Conservation (phyloP, 2,329 filamentous ascomycete species). For the Fusarium chuoi region DNA sequence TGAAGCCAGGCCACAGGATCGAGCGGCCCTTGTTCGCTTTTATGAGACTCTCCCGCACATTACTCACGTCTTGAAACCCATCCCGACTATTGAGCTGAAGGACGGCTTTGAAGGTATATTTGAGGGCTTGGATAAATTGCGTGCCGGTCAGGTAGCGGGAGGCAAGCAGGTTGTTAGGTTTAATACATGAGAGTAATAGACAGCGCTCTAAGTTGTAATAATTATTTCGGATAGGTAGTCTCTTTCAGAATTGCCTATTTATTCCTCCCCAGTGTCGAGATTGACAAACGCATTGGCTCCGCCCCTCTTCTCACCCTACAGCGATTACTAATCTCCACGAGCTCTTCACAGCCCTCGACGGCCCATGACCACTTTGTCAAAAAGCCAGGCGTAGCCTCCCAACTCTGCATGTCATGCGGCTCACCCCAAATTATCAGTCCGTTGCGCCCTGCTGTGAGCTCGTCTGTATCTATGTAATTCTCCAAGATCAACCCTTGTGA, state of each 20-base stretch:
- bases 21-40: background rate
- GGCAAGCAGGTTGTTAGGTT: background rate
- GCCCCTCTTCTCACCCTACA: background rate
- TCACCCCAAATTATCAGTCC: background rate
- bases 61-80: background rate
- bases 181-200: accelerated
- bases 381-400: background rate
- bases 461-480: background rate
- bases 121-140: background rate
- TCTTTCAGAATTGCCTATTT: too few species aligned
- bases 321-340: background rate
- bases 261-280: accelerated
- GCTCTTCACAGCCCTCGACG: background rate
- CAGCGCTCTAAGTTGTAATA: background rate
- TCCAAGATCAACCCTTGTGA: accelerated
- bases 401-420: background rate
- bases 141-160: background rate
- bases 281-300: conserved; percentile 43
- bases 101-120: background rate
- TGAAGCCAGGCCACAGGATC: background rate
- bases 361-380: conserved; percentile 1
- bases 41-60: background rate
- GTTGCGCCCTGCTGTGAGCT: background rate
- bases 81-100: background rate
- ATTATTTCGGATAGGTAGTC: background rate